These are phyloP conservation scores for Colletotrichum orchidophilum DNA, from an alignment of 2,329 filamentous ascomycete genomes.

Conservation along the genomic window DNA sequence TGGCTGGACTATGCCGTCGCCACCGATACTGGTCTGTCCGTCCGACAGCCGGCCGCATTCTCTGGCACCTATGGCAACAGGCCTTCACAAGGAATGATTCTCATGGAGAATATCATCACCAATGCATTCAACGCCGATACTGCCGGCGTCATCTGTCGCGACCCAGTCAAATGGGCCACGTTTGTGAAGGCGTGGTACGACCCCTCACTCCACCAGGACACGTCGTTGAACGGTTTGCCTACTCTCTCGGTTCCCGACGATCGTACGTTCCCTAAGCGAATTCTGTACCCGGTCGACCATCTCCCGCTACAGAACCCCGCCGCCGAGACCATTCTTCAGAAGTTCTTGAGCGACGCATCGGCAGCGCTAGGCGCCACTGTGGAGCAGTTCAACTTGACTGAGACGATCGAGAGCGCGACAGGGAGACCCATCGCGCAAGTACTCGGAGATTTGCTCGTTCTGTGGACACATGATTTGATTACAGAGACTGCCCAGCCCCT, in stretches of 20 bases:
- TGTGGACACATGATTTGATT: slow-evolving; percentile 19
- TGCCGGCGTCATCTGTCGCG: slow-evolving; percentile 39
- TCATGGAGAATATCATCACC: slow-evolving; percentile 37
- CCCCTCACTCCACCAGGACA: slow-evolving; percentile 43
- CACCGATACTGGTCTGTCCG: slow-evolving; percentile 38
- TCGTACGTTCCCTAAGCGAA: slow-evolving; percentile 46
- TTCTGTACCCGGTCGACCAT: slow-evolving; percentile 51
- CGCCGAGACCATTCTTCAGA: slow-evolving; percentile 47
- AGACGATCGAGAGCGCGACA: slow-evolving; percentile 29
- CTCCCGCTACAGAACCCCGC: slow-evolving; percentile 50
- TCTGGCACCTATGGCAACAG: slow-evolving; percentile 42
- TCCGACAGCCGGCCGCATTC: slow-evolving; percentile 40
- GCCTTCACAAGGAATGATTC: slow-evolving; percentile 40
- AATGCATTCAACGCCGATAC: slow-evolving; percentile 40
- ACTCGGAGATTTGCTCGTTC: not conserved
- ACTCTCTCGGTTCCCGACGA: slow-evolving; percentile 46
- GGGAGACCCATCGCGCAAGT: not conserved
- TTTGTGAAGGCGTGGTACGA: slow-evolving; percentile 51
- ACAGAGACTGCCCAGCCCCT: not conserved
- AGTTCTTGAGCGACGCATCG: slow-evolving; percentile 46
- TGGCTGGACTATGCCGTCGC: slow-evolving; percentile 41
- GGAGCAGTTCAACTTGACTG: slow-evolving; percentile 48
- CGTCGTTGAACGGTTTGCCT: slow-evolving; percentile 47
- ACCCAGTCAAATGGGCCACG: slow-evolving; percentile 41
- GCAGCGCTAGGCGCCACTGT: slow-evolving; percentile 47